phyloP scores from a whole-genome alignment of 805 yeast genomes.

The Zygoascus flipseniorum region DNA sequence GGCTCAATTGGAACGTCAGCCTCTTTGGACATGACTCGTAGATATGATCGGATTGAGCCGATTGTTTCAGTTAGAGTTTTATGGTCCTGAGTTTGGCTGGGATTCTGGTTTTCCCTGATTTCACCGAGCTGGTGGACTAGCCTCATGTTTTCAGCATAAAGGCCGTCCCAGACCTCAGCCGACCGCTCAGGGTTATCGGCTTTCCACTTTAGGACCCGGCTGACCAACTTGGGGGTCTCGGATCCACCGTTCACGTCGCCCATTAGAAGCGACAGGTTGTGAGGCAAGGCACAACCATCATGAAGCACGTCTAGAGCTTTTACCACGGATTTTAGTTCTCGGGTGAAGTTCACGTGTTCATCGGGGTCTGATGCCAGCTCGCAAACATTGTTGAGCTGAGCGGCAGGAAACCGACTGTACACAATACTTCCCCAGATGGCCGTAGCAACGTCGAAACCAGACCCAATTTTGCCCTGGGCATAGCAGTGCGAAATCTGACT shows the following conservation, averaged over 20 bases:
- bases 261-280: conserved; percentile 63
- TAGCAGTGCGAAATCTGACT: conserved; percentile 86
- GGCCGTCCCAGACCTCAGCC: conserved; percentile 39
- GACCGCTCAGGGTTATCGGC: conserved; percentile 43
- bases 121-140: conserved; percentile 42
- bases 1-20: conserved; percentile 92
- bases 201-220: conserved; percentile 67
- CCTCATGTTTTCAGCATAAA: conserved; percentile 51
- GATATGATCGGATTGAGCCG: conserved; percentile 42
- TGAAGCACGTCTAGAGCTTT: conserved; percentile 48
- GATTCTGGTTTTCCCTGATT: conserved; percentile 21
- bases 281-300: conserved; percentile 57
- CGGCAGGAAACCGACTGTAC: conserved; percentile 68
- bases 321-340: conserved; percentile 33
- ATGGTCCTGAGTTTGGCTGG: background rate
- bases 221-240: conserved; percentile 85
- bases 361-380: conserved; percentile 27
- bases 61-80: background rate
- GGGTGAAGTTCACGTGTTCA: conserved; percentile 7
- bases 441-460: conserved; percentile 96
- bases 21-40: conserved; percentile 51
- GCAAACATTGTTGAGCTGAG: conserved; percentile 25
- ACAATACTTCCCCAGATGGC: conserved; percentile 87
- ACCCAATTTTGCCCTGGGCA: conserved; percentile 93
- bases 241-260: conserved; percentile 93